Evolutionary conservation across 83 land plant species (phyloP), one percentile per base, ranked within the genome.

Genomic region (Picea abies): DNA sequence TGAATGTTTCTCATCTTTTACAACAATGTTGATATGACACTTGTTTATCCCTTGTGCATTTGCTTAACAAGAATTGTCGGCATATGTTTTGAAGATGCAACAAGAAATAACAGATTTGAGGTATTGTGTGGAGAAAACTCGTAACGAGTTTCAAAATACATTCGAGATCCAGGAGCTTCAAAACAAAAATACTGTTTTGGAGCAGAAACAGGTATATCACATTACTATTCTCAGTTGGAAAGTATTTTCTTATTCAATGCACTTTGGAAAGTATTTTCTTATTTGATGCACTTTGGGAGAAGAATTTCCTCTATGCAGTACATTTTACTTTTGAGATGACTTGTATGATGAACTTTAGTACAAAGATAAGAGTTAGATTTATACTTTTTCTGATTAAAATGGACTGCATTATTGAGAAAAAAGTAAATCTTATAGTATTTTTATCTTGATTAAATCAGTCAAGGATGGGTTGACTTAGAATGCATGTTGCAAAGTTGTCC

Each of bases 151-250:
- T 1, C 79, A 77, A 23, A 25, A 25, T 56, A 23, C 77, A 73
- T 14, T 8, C 23, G 41, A 60, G 35, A 25, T 60, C 58, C 8
- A 60, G 63, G 23, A 73, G 37, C 56, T 73, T 73, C 19, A 5
- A 41, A 47, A 73, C 23, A 73, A 47, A 73, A 73, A 73, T 73
- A 17, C n/a, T 16, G 0, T 26, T 78, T 78, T 78, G 80, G 80
- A 78, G 80, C 63, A 78, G 35, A 78, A 19, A 17, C 80, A 78
- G 63, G 80, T 78, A 26, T 56, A 60, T 26, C 22, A 78, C 52
- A 44, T 73, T 20, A 19, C 26, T 52, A 73, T 41, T 73, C 47
- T 44, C 17, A 9, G 26, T 22, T 4, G 25, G 56, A 44, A 73
- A 44, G 14, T 17, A 7, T 19, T 15, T 10, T 39, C 35, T 44